Evolutionary conservation across 305 asterid species (phyloP).

Genomic region (Withania somnifera): DNA sequence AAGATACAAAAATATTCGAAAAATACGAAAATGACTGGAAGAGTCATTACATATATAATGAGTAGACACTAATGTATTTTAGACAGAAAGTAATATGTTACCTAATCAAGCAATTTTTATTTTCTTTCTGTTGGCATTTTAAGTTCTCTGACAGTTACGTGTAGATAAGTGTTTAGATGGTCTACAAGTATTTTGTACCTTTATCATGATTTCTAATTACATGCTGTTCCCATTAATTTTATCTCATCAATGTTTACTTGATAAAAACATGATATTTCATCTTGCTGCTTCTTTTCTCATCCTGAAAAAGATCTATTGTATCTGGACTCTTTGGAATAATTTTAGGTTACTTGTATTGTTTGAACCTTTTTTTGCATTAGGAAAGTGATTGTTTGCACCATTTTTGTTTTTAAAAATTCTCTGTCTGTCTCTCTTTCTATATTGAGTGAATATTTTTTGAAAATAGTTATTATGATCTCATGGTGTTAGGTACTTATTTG

Average conservation of each 20-base stretch:
- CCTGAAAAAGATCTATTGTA: slow-evolving; percentile 90
- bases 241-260: background rate
- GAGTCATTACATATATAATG: too few species aligned
- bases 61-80: too few species aligned
- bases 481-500: background rate
- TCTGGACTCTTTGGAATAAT: slow-evolving; percentile 94
- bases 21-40: too few species aligned
- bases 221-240: too few species aligned
- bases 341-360: slow-evolving; percentile 79
- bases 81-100: too few species aligned
- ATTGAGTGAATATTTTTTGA: too few species aligned
- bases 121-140: too few species aligned
- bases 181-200: slow-evolving; percentile 58
- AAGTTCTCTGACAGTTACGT: too few species aligned
- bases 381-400: slow-evolving; percentile 55
- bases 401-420: background rate
- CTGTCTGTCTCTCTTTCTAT: background rate
- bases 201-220: background rate
- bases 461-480: background rate
- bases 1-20: too few species aligned
- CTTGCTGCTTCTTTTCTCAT: slow-evolving; percentile 69
- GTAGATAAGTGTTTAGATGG: too few species aligned
- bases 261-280: too few species aligned
- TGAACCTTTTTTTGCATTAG: slow-evolving; percentile 58
- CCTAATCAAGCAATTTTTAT: too few species aligned